Evolutionary conservation across 1,139 yeast species (phyloP).

Genomic region (Meyerozyma sp.): DNA sequence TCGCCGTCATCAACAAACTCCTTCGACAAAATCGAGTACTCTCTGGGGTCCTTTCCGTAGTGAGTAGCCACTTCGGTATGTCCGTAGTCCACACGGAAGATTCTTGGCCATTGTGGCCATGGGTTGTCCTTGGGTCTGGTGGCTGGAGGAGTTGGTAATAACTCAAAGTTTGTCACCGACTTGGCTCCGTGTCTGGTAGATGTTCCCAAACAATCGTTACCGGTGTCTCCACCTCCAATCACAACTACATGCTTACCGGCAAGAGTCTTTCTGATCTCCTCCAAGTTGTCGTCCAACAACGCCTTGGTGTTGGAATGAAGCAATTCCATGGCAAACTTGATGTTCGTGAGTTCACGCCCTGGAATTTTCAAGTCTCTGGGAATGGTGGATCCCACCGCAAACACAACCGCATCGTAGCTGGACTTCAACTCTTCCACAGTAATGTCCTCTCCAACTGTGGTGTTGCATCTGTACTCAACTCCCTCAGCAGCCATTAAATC

Average conservation of each 20-base stretch:
- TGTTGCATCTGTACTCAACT: conserved; percentile 66
- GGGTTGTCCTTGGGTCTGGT: conserved; percentile 92
- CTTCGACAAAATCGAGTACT: conserved; percentile 89
- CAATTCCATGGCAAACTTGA: conserved; percentile 92
- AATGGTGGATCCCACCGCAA: conserved; percentile 95
- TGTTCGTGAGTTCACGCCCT: conserved; percentile 85
- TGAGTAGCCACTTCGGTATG: conserved; percentile 93
- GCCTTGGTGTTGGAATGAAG: conserved; percentile 88
- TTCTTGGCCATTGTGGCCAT: conserved; percentile 99
- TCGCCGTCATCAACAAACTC: conserved; percentile 93
- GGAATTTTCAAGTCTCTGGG: conserved; percentile 94
- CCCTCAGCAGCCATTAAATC: conserved; percentile 92
- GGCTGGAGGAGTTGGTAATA: conserved; percentile 87
- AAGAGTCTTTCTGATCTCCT: conserved; percentile 63
- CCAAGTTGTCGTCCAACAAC: conserved; percentile 74
- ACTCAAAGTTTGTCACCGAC: conserved; percentile 91
- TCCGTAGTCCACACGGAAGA: conserved; percentile 96
- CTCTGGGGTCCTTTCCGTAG: conserved; percentile 97
- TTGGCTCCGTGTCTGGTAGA: conserved; percentile 96
- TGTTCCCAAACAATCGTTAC: conserved; percentile 98
- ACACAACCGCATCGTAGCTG: conserved; percentile 73
- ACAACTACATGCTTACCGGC: conserved; percentile 90
- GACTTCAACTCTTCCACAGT: conserved; percentile 63
- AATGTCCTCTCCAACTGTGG: conserved; percentile 80
- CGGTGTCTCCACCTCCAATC: conserved; percentile 99